phyloP scores from a whole-genome alignment of 2,329 filamentous ascomycete genomes.

The Pseudopyricularia javanii region DNA sequence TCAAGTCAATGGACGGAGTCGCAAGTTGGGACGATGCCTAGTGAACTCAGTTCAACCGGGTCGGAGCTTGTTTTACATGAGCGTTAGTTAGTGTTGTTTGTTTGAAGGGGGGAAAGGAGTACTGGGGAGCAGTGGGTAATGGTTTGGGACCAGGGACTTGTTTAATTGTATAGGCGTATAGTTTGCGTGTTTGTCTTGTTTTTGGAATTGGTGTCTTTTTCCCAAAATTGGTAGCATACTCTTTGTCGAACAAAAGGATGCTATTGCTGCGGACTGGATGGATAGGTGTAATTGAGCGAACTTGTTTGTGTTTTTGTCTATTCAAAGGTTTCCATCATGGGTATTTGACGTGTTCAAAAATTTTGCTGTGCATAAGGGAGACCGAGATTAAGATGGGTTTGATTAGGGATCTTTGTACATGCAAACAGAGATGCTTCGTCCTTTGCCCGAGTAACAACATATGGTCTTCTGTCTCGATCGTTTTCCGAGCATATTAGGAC shows the following conservation, averaged over 20 bases:
- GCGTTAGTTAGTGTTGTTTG: background rate
- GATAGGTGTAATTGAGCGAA: background rate
- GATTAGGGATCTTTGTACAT: too few species aligned
- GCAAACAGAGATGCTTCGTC: too few species aligned
- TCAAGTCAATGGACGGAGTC: conserved; percentile 38
- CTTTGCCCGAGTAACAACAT: too few species aligned
- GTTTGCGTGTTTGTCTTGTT: background rate
- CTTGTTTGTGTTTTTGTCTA: background rate
- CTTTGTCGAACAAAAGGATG: background rate
- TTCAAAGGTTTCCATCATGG: background rate
- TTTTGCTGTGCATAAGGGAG: background rate
- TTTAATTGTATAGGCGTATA: background rate
- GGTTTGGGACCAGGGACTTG: background rate
- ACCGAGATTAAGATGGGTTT: background rate
- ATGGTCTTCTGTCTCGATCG: too few species aligned
- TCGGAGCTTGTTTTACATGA: conserved; percentile 11
- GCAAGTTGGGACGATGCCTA: conserved; percentile 11
- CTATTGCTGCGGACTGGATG: background rate
- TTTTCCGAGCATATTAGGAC: too few species aligned
- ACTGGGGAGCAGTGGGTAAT: background rate
- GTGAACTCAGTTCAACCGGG: background rate
- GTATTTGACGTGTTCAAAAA: background rate
- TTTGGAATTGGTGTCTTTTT: background rate
- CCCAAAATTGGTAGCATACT: background rate
- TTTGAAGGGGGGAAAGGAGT: background rate